phyloP scores from a whole-genome alignment of 208 protist genomes.

The Naegleria gruberi region DNA sequence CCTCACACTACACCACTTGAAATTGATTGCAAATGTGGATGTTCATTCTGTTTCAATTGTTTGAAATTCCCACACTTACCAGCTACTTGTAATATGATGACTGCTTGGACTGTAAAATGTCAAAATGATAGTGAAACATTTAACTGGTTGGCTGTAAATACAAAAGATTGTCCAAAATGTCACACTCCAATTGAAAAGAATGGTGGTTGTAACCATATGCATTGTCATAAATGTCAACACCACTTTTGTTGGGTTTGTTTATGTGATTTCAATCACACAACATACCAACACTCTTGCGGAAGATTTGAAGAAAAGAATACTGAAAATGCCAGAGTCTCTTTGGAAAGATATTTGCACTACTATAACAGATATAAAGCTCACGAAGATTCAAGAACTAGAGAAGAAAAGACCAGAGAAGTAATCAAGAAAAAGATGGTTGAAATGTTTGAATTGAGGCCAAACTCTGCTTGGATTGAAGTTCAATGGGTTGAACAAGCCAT shows the following conservation, averaged over 20 bases:
- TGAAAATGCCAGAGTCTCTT: background rate
- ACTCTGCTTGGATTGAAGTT: background rate
- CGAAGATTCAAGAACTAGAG: conserved; percentile 30
- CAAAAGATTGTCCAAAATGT: conserved; percentile 65
- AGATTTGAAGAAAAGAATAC: background rate
- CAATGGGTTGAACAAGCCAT: background rate
- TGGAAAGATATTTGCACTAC: conserved; percentile 38
- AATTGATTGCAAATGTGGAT: background rate
- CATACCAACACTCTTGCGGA: background rate
- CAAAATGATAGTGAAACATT: conserved; percentile 47
- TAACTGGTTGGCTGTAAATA: conserved; percentile 51
- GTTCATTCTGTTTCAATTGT: conserved; percentile 54
- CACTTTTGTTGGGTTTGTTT: background rate
- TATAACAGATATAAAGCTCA: conserved; percentile 33
- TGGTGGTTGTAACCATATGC: conserved; percentile 42
- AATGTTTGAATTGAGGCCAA: background rate
- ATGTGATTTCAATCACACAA: background rate
- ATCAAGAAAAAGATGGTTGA: background rate
- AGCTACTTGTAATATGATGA: conserved; percentile 48
- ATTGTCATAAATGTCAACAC: background rate
- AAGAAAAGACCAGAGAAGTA: background rate
- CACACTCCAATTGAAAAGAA: conserved; percentile 70
- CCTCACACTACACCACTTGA: background rate
- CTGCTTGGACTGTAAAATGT: conserved; percentile 48
- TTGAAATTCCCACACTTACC: conserved; percentile 41